These are phyloP conservation scores for Plasmopara muralis DNA, from an alignment of 352 stramenopile genomes.

Conservation along the genomic window DNA sequence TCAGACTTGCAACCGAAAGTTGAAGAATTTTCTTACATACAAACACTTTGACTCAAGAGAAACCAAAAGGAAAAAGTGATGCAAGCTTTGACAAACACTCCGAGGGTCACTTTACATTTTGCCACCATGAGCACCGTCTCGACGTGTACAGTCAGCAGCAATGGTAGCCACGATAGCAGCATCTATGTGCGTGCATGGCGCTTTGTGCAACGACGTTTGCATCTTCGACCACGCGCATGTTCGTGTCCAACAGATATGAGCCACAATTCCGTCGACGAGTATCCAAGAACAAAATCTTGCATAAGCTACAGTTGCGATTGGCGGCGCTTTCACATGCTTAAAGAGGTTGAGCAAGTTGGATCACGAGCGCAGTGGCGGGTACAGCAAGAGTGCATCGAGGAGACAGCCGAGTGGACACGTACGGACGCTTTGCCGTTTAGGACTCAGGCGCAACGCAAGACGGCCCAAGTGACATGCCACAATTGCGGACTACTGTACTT, in stretches of 20 bases:
- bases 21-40: slow-evolving; percentile 12
- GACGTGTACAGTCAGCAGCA: slow-evolving; percentile 6
- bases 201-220: slow-evolving; percentile 34
- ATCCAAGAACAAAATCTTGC: not conserved
- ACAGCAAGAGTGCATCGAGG: slow-evolving; percentile 16
- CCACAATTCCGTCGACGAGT: not conserved
- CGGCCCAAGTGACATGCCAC: slow-evolving; percentile 34
- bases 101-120: slow-evolving; percentile 11
- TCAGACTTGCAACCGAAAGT: slow-evolving; percentile 2
- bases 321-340: slow-evolving; percentile 35
- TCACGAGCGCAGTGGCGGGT: slow-evolving; percentile 14
- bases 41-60: slow-evolving; percentile 7
- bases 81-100: slow-evolving; percentile 5
- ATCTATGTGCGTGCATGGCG: slow-evolving; percentile 34
- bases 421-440: slow-evolving; percentile 6
- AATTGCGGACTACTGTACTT: slow-evolving; percentile 58
- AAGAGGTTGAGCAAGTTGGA: slow-evolving; percentile 32
- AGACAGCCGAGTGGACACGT: slow-evolving; percentile 14
- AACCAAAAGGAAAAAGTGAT: slow-evolving; percentile 2
- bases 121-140: slow-evolving; percentile 1
- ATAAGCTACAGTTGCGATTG: slow-evolving; percentile 20
- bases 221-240: slow-evolving; percentile 25
- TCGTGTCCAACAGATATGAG: slow-evolving; percentile 25
- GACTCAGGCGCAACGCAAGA: slow-evolving; percentile 16
- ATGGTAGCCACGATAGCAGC: slow-evolving; percentile 8